phyloP scores from a whole-genome alignment of 106 monocot species.

The Acanthochlamys bracteata region DNA sequence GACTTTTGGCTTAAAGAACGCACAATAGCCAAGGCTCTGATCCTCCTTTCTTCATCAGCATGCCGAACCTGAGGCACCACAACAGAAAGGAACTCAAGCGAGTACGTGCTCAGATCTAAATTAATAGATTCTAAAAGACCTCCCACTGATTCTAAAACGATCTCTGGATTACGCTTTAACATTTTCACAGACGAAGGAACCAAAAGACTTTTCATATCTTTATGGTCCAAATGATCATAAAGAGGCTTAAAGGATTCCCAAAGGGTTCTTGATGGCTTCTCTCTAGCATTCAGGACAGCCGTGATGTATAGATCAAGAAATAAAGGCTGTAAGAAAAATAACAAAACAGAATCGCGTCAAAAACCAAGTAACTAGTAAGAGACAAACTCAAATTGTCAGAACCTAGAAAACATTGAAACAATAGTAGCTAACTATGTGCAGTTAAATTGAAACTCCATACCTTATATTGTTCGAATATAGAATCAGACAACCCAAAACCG shows the following conservation, averaged over 20 bases:
- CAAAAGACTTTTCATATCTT: slow-evolving; percentile 61
- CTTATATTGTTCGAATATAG: slow-evolving; percentile 59
- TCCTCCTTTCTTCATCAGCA: slow-evolving; percentile 76
- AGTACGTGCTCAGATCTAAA: slow-evolving; percentile 93
- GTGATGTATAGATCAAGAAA: slow-evolving; percentile 88
- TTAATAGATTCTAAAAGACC: slow-evolving; percentile 48
- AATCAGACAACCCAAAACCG: slow-evolving; percentile 38
- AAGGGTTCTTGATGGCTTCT: slow-evolving; percentile 49
- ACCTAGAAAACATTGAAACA: background rate
- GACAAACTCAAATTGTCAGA: background rate
- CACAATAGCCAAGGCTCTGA: slow-evolving; percentile 55
- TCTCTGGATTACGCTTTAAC: slow-evolving; percentile 94
- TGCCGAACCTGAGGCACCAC: slow-evolving; percentile 77
- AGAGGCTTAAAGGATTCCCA: slow-evolving; percentile 64
- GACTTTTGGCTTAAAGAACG: slow-evolving; percentile 71
- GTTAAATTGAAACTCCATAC: slow-evolving; percentile 20
- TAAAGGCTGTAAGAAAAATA: slow-evolving; percentile 38
- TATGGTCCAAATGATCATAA: slow-evolving; percentile 54
- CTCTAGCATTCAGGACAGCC: slow-evolving; percentile 77
- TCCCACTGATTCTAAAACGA: slow-evolving; percentile 70
- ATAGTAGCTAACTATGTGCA: no score
- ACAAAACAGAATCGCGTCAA: background rate
- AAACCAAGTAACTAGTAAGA: background rate
- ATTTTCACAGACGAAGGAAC: slow-evolving; percentile 78
- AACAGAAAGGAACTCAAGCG: slow-evolving; percentile 66